These are phyloP conservation scores for Candida neerlandica DNA, from an alignment of 1,139 yeast species.

Conservation along the genomic window DNA sequence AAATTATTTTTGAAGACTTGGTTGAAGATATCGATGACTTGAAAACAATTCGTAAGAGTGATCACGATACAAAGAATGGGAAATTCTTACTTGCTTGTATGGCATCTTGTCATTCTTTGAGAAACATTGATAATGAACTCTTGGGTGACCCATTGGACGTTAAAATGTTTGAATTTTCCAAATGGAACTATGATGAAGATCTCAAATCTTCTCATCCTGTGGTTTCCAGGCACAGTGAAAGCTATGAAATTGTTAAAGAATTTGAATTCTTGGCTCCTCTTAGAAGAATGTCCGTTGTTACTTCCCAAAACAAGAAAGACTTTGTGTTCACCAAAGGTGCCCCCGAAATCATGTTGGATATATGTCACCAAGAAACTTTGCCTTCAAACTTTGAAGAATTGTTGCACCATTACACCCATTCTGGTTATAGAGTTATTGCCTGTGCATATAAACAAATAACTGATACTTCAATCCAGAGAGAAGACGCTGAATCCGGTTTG, in stretches of 20 bases:
- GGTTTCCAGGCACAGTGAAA: slow-evolving; percentile 35
- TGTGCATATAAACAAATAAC: slow-evolving; percentile 68
- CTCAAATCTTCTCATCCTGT: slow-evolving; percentile 28
- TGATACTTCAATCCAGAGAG: slow-evolving; percentile 36
- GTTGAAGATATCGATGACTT: slow-evolving; percentile 25
- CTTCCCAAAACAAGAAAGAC: slow-evolving; percentile 40
- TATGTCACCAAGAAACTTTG: slow-evolving; percentile 69
- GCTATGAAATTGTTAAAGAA: slow-evolving; percentile 63
- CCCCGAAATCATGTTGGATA: slow-evolving; percentile 88
- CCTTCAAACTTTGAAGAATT: slow-evolving; percentile 77
- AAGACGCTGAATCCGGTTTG: slow-evolving; percentile 65
- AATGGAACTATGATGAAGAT: slow-evolving; percentile 75
- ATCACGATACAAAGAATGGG: slow-evolving; percentile 34
- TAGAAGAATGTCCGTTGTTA: slow-evolving; percentile 89
- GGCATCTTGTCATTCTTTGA: slow-evolving; percentile 86
- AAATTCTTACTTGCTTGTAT: slow-evolving; percentile 52
- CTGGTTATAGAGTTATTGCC: slow-evolving; percentile 93
- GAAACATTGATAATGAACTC: slow-evolving; percentile 73
- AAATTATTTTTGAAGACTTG: slow-evolving; percentile 53
- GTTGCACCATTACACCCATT: slow-evolving; percentile 82
- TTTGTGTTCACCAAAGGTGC: slow-evolving; percentile 83
- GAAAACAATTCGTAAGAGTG: slow-evolving; percentile 7
- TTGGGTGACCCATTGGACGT: slow-evolving; percentile 92
- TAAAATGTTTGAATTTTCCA: slow-evolving; percentile 90
- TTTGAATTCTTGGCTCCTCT: slow-evolving; percentile 84